phyloP scores from a whole-genome alignment of 331 rosid genomes.

The Quercus tomentella region DNA sequence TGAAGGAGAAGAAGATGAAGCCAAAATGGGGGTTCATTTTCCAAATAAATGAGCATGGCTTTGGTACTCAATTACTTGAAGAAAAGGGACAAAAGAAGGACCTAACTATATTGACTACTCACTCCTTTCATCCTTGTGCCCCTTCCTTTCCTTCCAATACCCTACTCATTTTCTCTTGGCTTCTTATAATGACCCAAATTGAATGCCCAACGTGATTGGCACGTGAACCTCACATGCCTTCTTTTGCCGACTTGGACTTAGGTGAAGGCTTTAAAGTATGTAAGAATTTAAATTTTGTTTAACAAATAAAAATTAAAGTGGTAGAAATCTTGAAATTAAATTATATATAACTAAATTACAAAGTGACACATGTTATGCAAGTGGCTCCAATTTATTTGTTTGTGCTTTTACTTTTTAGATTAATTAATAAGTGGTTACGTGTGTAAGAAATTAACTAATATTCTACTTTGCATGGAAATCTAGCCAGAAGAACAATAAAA shows the following conservation, averaged over 20 bases:
- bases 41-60: conserved; percentile 67
- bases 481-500: not conserved
- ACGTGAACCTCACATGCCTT: conserved; percentile 17
- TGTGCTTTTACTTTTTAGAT: not conserved
- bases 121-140: conserved; percentile 13
- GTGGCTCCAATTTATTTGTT: not conserved
- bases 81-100: conserved; percentile 60
- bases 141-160: conserved; percentile 17
- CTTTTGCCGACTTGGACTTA: not conserved
- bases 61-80: conserved; percentile 70
- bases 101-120: conserved; percentile 65
- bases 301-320: not conserved
- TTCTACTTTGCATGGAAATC: not conserved
- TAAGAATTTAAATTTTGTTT: too few relatives aligned
- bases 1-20: conserved; percentile 50
- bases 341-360: not conserved
- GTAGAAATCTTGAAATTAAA: not conserved
- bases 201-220: conserved; percentile 31
- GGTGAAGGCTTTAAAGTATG: not conserved
- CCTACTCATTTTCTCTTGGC: conserved; percentile 22
- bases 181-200: conserved; percentile 6
- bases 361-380: not conserved
- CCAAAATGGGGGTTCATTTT: conserved; percentile 69
- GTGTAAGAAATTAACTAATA: not conserved
- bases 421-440: conserved; percentile 6